Conservation (phyloP, 1,284 basidiomycete genomes). For the Lignosus rhinocerotis region DNA sequence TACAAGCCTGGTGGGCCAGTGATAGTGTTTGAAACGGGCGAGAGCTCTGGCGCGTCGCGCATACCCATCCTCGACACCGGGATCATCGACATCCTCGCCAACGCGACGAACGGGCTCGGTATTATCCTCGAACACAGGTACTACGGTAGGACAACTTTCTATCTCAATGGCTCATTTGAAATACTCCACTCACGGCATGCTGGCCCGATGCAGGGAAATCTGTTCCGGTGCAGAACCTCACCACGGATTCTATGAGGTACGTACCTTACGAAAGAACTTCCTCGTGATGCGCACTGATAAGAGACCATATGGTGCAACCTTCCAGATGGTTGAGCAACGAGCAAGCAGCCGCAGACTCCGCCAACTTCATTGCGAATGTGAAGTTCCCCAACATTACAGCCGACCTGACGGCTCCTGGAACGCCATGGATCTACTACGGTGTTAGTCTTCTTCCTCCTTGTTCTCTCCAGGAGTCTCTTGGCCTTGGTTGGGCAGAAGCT, state of each 20-base stretch:
- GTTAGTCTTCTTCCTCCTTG: slow-evolving; percentile 39
- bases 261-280: not conserved
- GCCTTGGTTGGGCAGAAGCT: not conserved
- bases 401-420: slow-evolving; percentile 75
- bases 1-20: slow-evolving; percentile 81
- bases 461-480: not conserved
- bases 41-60: slow-evolving; percentile 76
- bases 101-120: slow-evolving; percentile 81
- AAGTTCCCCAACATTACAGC: slow-evolving; percentile 72
- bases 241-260: slow-evolving; percentile 77
- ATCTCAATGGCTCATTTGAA: not conserved
- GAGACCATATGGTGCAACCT: not conserved
- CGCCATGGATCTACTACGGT: slow-evolving; percentile 92
- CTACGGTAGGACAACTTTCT: slow-evolving; percentile 9
- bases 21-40: slow-evolving; percentile 82
- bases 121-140: slow-evolving; percentile 82
- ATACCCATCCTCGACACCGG: slow-evolving; percentile 78
- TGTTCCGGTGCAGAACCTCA: slow-evolving; percentile 77
- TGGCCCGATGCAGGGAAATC: slow-evolving; percentile 62
- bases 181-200: not conserved
- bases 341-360: slow-evolving; percentile 88
- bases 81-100: slow-evolving; percentile 83
- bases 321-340: slow-evolving; percentile 83
- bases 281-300: slow-evolving; percentile 5
- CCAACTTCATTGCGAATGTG: slow-evolving; percentile 84